These are phyloP conservation scores for Flagelloscypha sp. DNA, from an alignment of 768 basidiomycete genomes.

Conservation along the genomic window DNA sequence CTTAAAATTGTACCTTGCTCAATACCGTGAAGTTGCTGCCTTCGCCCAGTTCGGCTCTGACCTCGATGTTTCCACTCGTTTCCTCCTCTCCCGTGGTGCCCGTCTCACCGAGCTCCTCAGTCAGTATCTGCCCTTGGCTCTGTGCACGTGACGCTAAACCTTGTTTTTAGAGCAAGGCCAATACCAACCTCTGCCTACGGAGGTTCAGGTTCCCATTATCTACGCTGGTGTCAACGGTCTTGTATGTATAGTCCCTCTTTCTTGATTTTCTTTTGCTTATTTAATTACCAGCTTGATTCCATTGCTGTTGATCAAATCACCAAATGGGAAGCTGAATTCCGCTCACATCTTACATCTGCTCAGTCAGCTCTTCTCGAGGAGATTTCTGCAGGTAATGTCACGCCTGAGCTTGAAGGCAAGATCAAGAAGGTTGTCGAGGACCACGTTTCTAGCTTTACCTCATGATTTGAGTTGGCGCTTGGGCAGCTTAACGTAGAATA, in stretches of 20 bases:
- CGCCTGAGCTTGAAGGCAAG: slow-evolving; percentile 83
- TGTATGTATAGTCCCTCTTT: slow-evolving; percentile 33
- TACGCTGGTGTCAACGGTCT: slow-evolving; percentile 99
- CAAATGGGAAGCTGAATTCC: slow-evolving; percentile 90
- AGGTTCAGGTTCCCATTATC: slow-evolving; percentile 97
- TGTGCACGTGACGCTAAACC: slow-evolving; percentile 12
- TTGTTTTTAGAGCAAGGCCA: slow-evolving; percentile 81
- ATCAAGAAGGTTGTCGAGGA: slow-evolving; percentile 94
- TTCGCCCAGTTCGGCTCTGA: slow-evolving; percentile 99
- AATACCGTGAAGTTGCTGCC: slow-evolving; percentile 99
- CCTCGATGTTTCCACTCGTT: slow-evolving; percentile 98
- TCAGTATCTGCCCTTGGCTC: slow-evolving; percentile 27
- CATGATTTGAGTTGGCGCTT: slow-evolving; percentile 26
- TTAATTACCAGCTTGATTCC: slow-evolving; percentile 63
- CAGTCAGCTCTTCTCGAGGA: slow-evolving; percentile 74
- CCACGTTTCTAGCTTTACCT: slow-evolving; percentile 75
- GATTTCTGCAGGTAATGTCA: slow-evolving; percentile 77
- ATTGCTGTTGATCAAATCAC: slow-evolving; percentile 94
- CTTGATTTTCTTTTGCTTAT: neutral
- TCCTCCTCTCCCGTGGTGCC: slow-evolving; percentile 95
- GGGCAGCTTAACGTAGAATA: too few species aligned
- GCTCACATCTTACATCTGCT: slow-evolving; percentile 69
- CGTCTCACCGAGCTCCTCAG: slow-evolving; percentile 95
- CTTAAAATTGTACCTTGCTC: slow-evolving; percentile 98
- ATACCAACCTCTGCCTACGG: slow-evolving; percentile 90